phyloP scores from a whole-genome alignment of 176 grass and related monocot species.

The Zea mays region Zm-B73-REFERENCE-NAM-5.0 NC_050096.1:242946501-242947000 shows the following conservation, averaged over 20 bases:
- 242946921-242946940: neutral
- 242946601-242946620: too few relatives aligned
- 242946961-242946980: neutral
- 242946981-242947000: neutral
- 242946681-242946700: neutral
- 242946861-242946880: too few relatives aligned
- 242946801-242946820: too few relatives aligned
- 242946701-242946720: neutral
- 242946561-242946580: neutral
- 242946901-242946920: slow-evolving; percentile 1
- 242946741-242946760: neutral
- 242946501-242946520: neutral
- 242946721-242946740: neutral
- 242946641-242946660: too few relatives aligned
- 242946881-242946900: too few relatives aligned
- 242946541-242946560: neutral
- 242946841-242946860: too few relatives aligned
- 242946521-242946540: neutral
- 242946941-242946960: neutral
- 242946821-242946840: too few relatives aligned
- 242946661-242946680: neutral
- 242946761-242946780: too few relatives aligned
- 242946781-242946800: too few relatives aligned
- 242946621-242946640: too few relatives aligned
- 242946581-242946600: neutral